phyloP scores from a whole-genome alignment of 495 filamentous ascomycete genomes.

The Penicillium macrosclerotiorum region DNA sequence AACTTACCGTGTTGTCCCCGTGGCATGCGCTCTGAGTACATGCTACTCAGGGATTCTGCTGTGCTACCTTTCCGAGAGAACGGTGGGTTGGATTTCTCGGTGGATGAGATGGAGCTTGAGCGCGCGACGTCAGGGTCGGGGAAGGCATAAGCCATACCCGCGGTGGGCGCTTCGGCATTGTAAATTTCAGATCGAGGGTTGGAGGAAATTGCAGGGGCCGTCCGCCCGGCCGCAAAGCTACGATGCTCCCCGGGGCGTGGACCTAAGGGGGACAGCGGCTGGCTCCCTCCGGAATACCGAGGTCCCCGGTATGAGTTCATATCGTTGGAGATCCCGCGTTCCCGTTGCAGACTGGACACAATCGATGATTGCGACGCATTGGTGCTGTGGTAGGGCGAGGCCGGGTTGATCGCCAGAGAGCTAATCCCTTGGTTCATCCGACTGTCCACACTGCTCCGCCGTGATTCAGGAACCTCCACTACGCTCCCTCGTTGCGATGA shows the following conservation, averaged over 20 bases:
- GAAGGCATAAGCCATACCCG: slow-evolving; percentile 80
- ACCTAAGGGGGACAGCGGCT: slow-evolving; percentile 47
- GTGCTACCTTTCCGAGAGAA: slow-evolving; percentile 69
- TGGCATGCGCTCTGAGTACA: slow-evolving; percentile 71
- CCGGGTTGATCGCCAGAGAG: slow-evolving; percentile 62
- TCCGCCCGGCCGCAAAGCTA: slow-evolving; percentile 53
- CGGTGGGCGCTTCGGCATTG: slow-evolving; percentile 75
- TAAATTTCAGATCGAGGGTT: slow-evolving; percentile 76
- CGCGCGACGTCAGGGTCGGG: slow-evolving; percentile 68
- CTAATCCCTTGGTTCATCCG: slow-evolving; percentile 69
- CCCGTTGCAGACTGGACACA: slow-evolving; percentile 57
- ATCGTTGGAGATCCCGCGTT: slow-evolving; percentile 50
- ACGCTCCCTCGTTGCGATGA: slow-evolving; percentile 47
- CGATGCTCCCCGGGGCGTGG: slow-evolving; percentile 53
- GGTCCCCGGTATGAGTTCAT: slow-evolving; percentile 58
- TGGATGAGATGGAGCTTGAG: slow-evolving; percentile 54
- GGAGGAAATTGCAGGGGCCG: slow-evolving; percentile 73
- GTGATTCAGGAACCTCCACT: slow-evolving; percentile 52
- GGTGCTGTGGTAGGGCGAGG: slow-evolving; percentile 70
- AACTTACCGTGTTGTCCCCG: slow-evolving; percentile 62
- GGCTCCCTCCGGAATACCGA: slow-evolving; percentile 41
- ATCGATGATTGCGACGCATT: slow-evolving; percentile 78
- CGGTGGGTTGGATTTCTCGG: slow-evolving; percentile 43
- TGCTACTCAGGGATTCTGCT: slow-evolving; percentile 71
- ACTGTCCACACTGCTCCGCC: slow-evolving; percentile 77